Base-by-base conservation (phyloP, 2,329 filamentous ascomycete genomes). In the Pseudocercospora pini-densiflorae region DNA sequence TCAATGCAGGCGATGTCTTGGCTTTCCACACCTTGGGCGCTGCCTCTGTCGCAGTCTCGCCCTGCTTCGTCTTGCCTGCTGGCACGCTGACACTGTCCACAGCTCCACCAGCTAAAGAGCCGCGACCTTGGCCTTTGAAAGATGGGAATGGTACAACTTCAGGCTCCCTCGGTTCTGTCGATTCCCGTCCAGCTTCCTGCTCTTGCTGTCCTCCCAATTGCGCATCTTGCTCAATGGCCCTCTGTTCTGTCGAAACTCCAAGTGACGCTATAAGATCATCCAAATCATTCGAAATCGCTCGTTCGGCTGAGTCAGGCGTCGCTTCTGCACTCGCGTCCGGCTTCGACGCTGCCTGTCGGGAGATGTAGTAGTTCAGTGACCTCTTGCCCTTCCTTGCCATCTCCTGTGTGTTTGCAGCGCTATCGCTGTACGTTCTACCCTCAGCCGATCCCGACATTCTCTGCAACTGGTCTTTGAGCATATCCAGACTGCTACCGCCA, bases 1-100 rank as follows among this genome's bases (percentile, higher is more conserved):
- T 65, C 23, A 59, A 57, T 21, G 49, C 60, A 12, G 66, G 66
- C 16, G 63, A 68, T 47, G 66, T 68, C 49, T 68, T 68, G 14
- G 66, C 66, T 23, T 63, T 67, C 62, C 59, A 65, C 16, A 55
- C 65, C 29, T 62, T 63, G 19, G 55, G 23, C 8, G n/a, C 21
- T n/a, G 21, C 5, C 6, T 45, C 57, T 9, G 59, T 36, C 27
- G 59, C 36, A 43, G 16, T 6, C 36, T 43, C 57, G 27, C 40
- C 47, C 24, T 63, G n/a, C 27, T 21, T 36, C n/a, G n/a, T 53
- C 23, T 43, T 60, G 27, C 57, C 36, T 14, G 59, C 27, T n/a
- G 59, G 55, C 29, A 49, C 65, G 19, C 36, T 24, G 4, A 36
- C 33, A 49, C 19, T 36, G 43, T 62, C 57, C 21, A 27, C 51